Conservation (phyloP, 106 monocot species). For the Amphibolis antarctica region DNA sequence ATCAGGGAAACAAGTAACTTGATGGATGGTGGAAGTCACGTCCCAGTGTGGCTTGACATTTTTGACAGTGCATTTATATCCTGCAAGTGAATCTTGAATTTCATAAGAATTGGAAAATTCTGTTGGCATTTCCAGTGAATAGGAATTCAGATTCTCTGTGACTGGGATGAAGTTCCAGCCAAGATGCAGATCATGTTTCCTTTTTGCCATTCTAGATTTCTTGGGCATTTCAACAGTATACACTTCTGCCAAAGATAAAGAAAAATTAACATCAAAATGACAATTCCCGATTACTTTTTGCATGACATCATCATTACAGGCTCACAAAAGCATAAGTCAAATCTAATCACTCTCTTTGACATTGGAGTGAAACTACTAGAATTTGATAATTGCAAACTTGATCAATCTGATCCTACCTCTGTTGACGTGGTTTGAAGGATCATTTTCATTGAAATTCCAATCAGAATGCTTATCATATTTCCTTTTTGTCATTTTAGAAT, state of each 20-base stretch:
- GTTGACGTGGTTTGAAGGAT: too few species aligned
- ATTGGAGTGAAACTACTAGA: too few species aligned
- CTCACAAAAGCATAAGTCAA: too few species aligned
- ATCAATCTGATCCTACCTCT: too few species aligned
- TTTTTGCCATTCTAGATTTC: conserved; percentile 13
- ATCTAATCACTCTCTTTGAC: too few species aligned
- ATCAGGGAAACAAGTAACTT: conserved; percentile 4
- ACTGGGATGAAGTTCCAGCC: conserved; percentile 6
- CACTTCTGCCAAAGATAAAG: conserved; percentile 6
- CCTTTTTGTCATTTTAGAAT: conserved; percentile 11
- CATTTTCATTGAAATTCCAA: conserved; percentile 15
- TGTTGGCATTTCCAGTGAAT: conserved; percentile 10
- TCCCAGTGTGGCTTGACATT: conserved; percentile 21
- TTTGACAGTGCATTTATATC: conserved; percentile 3
- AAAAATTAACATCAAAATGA: background rate
- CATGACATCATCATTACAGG: too few species aligned
- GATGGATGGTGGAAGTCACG: conserved; percentile 3
- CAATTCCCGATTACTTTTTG: too few species aligned
- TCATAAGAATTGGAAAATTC: conserved; percentile 20
- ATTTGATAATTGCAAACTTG: too few species aligned
- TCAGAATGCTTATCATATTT: conserved; percentile 7
- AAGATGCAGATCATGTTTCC: conserved; percentile 6
- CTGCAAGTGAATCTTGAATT: conserved; percentile 10
- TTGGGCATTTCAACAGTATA: conserved; percentile 8
- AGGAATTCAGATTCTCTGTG: background rate